Evolutionary conservation across 192 early-diverging fungal species (phyloP).

Genomic region (Coemansia sp.): DNA sequence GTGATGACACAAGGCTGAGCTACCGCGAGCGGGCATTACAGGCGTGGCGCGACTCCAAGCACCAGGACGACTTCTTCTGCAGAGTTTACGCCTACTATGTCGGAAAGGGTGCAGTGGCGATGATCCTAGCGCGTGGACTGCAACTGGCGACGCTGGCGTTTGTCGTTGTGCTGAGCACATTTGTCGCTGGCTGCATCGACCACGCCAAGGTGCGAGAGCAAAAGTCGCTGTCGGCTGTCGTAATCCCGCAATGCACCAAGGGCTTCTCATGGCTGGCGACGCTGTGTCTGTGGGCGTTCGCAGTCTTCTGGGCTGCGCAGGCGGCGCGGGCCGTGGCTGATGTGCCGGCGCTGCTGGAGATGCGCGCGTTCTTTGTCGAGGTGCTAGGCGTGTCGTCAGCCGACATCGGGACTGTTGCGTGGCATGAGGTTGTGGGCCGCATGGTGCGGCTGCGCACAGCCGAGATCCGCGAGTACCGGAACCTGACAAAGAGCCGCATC

Average conservation of each 20-base stretch:
- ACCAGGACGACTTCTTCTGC: constrained; percentile 80
- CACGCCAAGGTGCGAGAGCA: constrained; percentile 72
- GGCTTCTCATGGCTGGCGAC: constrained; percentile 61
- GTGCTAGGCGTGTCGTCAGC: constrained; percentile 74
- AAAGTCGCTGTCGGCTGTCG: constrained; percentile 70
- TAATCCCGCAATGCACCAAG: constrained; percentile 75
- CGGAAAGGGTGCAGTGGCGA: constrained; percentile 84
- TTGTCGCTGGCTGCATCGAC: constrained; percentile 88
- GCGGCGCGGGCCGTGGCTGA: constrained; percentile 65
- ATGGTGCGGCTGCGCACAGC: constrained; percentile 72
- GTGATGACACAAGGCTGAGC: constrained; percentile 16
- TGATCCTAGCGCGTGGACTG: constrained; percentile 71
- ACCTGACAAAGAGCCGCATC: constrained; percentile 50
- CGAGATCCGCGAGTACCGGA: constrained; percentile 57
- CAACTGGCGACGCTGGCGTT: constrained; percentile 87
- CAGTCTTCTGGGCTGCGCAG: constrained; percentile 76
- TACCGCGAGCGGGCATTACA: constrained; percentile 66
- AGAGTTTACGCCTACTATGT: constrained; percentile 83
- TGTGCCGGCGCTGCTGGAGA: constrained; percentile 71
- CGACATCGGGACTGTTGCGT: constrained; percentile 81
- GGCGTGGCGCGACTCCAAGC: constrained; percentile 82
- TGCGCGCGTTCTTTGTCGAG: constrained; percentile 80
- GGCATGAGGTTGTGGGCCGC: constrained; percentile 78
- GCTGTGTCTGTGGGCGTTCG: constrained; percentile 65
- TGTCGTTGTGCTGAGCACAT: constrained; percentile 84